Percentiles rank a stretch among this genome's conserved stretches.
Evolutionary conservation across 495 filamentous ascomycete genomes (phyloP).

Genomic region (Barbatosphaeria neglecta): DNA sequence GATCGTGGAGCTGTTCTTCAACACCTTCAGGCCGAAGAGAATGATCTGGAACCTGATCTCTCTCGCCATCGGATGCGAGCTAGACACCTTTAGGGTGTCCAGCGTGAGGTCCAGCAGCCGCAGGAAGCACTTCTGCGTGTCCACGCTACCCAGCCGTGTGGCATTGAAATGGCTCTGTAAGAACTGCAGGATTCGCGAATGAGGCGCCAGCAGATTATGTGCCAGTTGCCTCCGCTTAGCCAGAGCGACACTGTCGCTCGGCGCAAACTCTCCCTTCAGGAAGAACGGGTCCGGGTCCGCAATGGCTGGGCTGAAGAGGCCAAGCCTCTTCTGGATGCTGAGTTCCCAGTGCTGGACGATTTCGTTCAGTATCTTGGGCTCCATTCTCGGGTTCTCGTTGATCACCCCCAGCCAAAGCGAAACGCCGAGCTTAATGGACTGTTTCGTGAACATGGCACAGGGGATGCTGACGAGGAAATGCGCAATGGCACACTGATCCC

Average conservation of each 20-base stretch:
- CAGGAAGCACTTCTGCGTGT: constrained; percentile 69
- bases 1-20: constrained; percentile 56
- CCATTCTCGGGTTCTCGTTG: constrained; percentile 84
- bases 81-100: constrained; percentile 54
- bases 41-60: constrained; percentile 85
- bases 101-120: constrained; percentile 68
- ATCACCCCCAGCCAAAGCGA: constrained; percentile 95
- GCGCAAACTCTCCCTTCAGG: constrained; percentile 81
- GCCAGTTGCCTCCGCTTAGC: constrained; percentile 62
- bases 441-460: constrained; percentile 84
- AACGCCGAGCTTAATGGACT: constrained; percentile 88
- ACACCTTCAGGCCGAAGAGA: constrained; percentile 65
- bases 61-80: constrained; percentile 72
- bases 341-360: constrained; percentile 80
- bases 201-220: constrained; percentile 71
- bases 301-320: constrained; percentile 69
- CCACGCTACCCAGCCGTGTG: constrained; percentile 63
- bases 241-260: constrained; percentile 70
- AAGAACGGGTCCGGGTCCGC: constrained; percentile 81
- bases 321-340: constrained; percentile 59
- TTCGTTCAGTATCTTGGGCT: constrained; percentile 69
- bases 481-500: constrained; percentile 62
- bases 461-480: constrained; percentile 83
- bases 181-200: constrained; percentile 76
- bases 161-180: constrained; percentile 90